phyloP scores from a whole-genome alignment of 805 yeast genomes.

The Lipomyces starkeyi region DNA sequence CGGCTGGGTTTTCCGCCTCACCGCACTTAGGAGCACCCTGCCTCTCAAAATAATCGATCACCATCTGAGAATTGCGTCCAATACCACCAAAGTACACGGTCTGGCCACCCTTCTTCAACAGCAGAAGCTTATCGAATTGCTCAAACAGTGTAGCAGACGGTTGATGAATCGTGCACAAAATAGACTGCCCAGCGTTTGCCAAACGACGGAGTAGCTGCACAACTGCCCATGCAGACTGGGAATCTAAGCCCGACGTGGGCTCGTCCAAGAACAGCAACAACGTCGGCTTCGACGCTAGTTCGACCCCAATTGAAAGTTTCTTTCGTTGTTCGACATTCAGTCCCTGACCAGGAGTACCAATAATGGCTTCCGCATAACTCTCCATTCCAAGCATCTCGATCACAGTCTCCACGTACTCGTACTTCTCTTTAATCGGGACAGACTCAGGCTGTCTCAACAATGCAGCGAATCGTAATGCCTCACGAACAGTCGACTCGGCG shows the following conservation, averaged over 20 bases:
- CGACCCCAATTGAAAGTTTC: conserved; percentile 72
- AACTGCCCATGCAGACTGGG: conserved; percentile 69
- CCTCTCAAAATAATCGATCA: conserved; percentile 70
- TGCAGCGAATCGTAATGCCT: conserved; percentile 74
- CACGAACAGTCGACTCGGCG: conserved; percentile 74
- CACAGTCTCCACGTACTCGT: conserved; percentile 70
- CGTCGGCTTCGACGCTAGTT: conserved; percentile 71
- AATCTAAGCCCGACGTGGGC: conserved; percentile 75
- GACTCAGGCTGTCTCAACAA: conserved; percentile 67
- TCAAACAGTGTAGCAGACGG: conserved; percentile 74
- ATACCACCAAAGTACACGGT: conserved; percentile 85
- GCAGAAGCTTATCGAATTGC: conserved; percentile 70
- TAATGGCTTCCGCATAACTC: conserved; percentile 73
- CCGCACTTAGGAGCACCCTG: conserved; percentile 76
- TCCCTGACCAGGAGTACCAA: conserved; percentile 77
- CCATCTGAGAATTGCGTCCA: conserved; percentile 63
- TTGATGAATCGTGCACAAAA: conserved; percentile 77
- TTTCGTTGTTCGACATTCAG: conserved; percentile 71
- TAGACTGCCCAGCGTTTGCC: conserved; percentile 74
- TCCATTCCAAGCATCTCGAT: conserved; percentile 71
- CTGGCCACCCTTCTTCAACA: conserved; percentile 76
- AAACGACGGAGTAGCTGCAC: conserved; percentile 68
- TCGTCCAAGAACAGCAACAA: conserved; percentile 66
- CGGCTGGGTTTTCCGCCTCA: conserved; percentile 71
- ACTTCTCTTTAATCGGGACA: conserved; percentile 63